These are phyloP conservation scores for Chytridiales sp. DNA, from an alignment of 371 early-diverging fungal species.

Conservation along the genomic window DNA sequence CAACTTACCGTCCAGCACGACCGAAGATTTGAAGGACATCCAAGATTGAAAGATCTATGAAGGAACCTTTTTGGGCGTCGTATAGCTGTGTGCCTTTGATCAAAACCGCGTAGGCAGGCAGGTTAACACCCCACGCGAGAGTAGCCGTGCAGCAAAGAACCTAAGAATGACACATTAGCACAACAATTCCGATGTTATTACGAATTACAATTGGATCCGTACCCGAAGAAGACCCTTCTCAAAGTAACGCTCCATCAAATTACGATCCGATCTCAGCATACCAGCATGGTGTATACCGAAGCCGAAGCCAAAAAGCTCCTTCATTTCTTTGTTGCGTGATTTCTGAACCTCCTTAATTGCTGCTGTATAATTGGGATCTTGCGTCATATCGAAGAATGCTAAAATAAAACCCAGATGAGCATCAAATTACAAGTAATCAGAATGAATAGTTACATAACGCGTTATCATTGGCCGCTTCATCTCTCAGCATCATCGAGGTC, in stretches of 20 bases:
- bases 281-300: slow-evolving; percentile 99
- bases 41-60: slow-evolving; percentile 88
- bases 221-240: slow-evolving; percentile 79
- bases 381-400: slow-evolving; percentile 42
- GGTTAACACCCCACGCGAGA: slow-evolving; percentile 98
- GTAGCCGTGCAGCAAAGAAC: slow-evolving; percentile 99
- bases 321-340: slow-evolving; percentile 82
- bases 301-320: slow-evolving; percentile 77
- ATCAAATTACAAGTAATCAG: background rate
- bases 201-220: slow-evolving; percentile 1
- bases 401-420: slow-evolving; percentile 17
- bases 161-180: background rate
- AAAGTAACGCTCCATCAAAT: slow-evolving; percentile 88
- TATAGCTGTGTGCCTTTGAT: slow-evolving; percentile 99
- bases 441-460: slow-evolving; percentile 39
- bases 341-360: slow-evolving; percentile 52
- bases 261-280: slow-evolving; percentile 90
- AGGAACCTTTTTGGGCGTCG: slow-evolving; percentile 88
- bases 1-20: slow-evolving; percentile 86
- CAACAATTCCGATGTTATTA: background rate
- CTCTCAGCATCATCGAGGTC: slow-evolving; percentile 81
- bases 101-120: slow-evolving; percentile 98
- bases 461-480: slow-evolving; percentile 66
- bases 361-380: slow-evolving; percentile 47
- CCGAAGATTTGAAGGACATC: slow-evolving; percentile 99